Percentiles rank a stretch among this genome's conserved stretches.
Evolutionary conservation across 2,329 filamentous ascomycete genomes (phyloP).

Genomic region (Colletotrichum truncatum): DNA sequence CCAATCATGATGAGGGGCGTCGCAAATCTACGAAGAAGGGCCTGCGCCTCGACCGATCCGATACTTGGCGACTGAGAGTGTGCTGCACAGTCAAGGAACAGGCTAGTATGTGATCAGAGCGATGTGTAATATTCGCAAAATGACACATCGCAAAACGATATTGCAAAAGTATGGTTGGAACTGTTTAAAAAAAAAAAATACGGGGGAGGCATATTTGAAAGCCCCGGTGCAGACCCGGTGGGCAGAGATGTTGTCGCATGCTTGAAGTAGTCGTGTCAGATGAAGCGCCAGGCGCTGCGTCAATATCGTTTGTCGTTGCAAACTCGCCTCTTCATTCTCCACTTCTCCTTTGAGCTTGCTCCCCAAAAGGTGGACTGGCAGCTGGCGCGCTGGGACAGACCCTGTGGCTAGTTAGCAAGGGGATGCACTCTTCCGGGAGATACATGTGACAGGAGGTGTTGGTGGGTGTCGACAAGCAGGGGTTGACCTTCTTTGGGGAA

Average conservation of each 20-base stretch:
- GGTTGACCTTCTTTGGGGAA: conserved; percentile 16
- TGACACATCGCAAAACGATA: conserved; percentile 18
- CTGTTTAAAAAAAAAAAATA: conserved; percentile 25
- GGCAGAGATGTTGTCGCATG: conserved; percentile 3
- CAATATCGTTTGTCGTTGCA: conserved; percentile 18
- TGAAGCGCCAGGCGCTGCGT: conserved; percentile 20
- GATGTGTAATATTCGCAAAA: conserved; percentile 5
- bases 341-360: not conserved
- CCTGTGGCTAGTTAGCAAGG: conserved; percentile 3
- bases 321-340: conserved; percentile 6
- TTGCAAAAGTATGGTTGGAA: not conserved
- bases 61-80: conserved; percentile 11
- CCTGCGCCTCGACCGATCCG: not conserved
- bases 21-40: not conserved
- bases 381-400: conserved; percentile 4
- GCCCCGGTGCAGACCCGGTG: not conserved
- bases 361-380: conserved; percentile 7
- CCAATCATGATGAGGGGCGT: conserved; percentile 13
- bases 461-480: conserved; percentile 19
- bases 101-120: not conserved
- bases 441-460: conserved; percentile 27
- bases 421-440: not conserved
- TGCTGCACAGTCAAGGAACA: conserved; percentile 5
- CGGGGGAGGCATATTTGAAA: conserved; percentile 26
- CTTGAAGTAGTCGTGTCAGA: conserved; percentile 18